phyloP scores from a whole-genome alignment of 1,284 basidiomycete species.

The Sutorius eximius region DNA sequence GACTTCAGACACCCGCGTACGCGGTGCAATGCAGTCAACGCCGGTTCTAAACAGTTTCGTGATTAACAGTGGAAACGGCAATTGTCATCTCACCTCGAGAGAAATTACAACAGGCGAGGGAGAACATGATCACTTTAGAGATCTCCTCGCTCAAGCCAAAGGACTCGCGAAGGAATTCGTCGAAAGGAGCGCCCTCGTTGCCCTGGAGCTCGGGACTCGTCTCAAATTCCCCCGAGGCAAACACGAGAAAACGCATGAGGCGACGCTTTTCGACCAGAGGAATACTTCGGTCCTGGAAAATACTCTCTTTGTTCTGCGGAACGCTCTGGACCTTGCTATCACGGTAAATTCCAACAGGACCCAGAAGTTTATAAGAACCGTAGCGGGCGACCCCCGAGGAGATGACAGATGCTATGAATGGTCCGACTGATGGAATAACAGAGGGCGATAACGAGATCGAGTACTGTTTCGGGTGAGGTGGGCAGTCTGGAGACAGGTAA shows the following conservation, averaged over 20 bases:
- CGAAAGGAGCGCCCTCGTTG: constrained; percentile 55
- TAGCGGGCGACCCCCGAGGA: constrained; percentile 88
- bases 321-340: constrained; percentile 59
- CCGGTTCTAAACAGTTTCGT: constrained; percentile 50
- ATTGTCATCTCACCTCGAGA: constrained; percentile 46
- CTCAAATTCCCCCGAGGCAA: constrained; percentile 77
- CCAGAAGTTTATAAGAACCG: constrained; percentile 87
- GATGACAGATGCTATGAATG: constrained; percentile 79
- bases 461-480: constrained; percentile 72
- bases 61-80: background rate
- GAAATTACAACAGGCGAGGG: constrained; percentile 66
- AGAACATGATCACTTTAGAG: constrained; percentile 64
- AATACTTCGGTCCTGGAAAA: constrained; percentile 85
- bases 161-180: constrained; percentile 56
- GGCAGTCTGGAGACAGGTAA: constrained; percentile 43
- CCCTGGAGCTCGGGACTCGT: constrained; percentile 58
- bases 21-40: constrained; percentile 62
- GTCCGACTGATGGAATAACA: constrained; percentile 78
- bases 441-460: constrained; percentile 83
- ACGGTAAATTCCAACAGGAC: constrained; percentile 66
- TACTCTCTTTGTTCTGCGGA: constrained; percentile 89
- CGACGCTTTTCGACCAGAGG: constrained; percentile 84
- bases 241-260: constrained; percentile 90
- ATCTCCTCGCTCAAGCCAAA: constrained; percentile 66
- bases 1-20: constrained; percentile 76